These are phyloP conservation scores for Irpex lacteus DNA, from an alignment of 1,284 basidiomycete genomes.

Conservation along the genomic window DNA sequence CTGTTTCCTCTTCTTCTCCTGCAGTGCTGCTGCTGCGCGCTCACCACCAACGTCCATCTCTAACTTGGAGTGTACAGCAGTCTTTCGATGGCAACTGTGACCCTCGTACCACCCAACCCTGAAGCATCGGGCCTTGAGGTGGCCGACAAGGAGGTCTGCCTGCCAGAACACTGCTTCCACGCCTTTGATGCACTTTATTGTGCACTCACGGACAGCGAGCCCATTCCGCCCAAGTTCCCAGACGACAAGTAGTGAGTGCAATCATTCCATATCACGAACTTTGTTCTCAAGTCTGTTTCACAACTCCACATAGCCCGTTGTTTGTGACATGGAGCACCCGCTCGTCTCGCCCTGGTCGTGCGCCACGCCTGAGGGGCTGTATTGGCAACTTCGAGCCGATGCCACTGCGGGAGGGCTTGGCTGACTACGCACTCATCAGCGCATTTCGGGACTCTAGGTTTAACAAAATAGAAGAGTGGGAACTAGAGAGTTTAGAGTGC, in stretches of 20 bases:
- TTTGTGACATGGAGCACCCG: slow-evolving; percentile 96
- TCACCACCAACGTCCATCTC: not conserved
- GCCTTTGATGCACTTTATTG: slow-evolving; percentile 81
- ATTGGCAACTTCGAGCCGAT: slow-evolving; percentile 92
- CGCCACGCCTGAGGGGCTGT: slow-evolving; percentile 81
- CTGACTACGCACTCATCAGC: slow-evolving; percentile 89
- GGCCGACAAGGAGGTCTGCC: slow-evolving; percentile 48
- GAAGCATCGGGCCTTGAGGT: slow-evolving; percentile 24
- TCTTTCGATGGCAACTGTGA: slow-evolving; percentile 16
- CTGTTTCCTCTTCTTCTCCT: too few relatives aligned
- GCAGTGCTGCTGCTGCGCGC: not conserved
- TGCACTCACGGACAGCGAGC: slow-evolving; percentile 51
- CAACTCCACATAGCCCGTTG: slow-evolving; percentile 61
- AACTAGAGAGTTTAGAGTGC: slow-evolving; percentile 83
- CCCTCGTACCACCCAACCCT: slow-evolving; percentile 38
- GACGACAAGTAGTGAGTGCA: slow-evolving; percentile 71
- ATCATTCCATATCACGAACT: not conserved
- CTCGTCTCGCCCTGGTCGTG: slow-evolving; percentile 53
- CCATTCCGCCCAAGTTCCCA: slow-evolving; percentile 56
- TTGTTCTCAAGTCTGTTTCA: not conserved
- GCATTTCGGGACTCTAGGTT: slow-evolving; percentile 74
- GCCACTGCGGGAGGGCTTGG: slow-evolving; percentile 73
- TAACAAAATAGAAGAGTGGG: slow-evolving; percentile 68
- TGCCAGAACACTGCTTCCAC: slow-evolving; percentile 71
- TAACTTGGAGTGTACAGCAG: not conserved